Base-by-base conservation (phyloP, 2,329 filamentous ascomycete genomes). In the Gaeumannomyces sp. region DNA sequence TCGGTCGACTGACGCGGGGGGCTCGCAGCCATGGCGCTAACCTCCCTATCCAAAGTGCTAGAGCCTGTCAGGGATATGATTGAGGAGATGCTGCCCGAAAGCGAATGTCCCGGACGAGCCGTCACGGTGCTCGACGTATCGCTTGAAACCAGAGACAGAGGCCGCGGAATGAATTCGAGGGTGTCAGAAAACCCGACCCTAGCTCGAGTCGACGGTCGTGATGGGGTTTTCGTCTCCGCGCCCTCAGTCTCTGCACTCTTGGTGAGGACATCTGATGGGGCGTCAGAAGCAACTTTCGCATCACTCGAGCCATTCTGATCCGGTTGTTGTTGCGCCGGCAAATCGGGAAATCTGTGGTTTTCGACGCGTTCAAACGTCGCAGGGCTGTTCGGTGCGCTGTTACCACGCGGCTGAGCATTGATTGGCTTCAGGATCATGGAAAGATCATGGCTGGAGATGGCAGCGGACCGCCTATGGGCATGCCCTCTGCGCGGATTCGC, bases 111-210 rank as follows among this genome's bases (percentile, higher is more conserved):
- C 4, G 83, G 83, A 31, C 87, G 84, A 25, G 88, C 83, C 0
- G 91, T 92, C 64, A 86, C 79, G 3, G 90, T 95, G 72, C 89
- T 93, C 60, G 92, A 89, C 0, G 91, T 92, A 73, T 95, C 92
- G 27, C 88, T 93, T 1, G 92, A 96, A 19, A 96, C 87, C 27
- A 93, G 81, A 2, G 93, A 97, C 25, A 96, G 77, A 0, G 93
- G 93, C 14, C 92, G 85, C 6, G 90, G 90, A 70, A 93, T 93
- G 68, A 90, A 93, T 74, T 96, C 91, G 33, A 96, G 81, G 14
- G 86, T 90, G 68, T 96, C 92, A 1, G 91, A 92, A 72, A 96
- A 96, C 0, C 90, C 91, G 60, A 96, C 92, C 16, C 90, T 83
- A 58, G 87, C 84, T 66, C 87, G 84, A 4, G 83, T 68, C 0